These are phyloP conservation scores for Cryphonectria parasitica DNA, from an alignment of 2,329 filamentous ascomycete genomes.

Conservation along the genomic window DNA sequence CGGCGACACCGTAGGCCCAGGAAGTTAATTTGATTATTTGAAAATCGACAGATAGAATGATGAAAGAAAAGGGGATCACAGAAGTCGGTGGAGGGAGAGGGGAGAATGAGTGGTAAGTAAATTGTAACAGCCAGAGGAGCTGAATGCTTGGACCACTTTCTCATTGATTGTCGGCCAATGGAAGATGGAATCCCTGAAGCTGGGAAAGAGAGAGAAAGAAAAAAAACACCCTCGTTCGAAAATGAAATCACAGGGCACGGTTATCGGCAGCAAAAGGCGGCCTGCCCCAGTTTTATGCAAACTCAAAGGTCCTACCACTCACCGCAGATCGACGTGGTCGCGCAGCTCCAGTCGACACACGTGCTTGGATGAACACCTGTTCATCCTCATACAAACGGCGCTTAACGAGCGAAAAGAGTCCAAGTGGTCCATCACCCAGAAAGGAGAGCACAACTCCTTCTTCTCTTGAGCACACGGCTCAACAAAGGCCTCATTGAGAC, in stretches of 20 bases:
- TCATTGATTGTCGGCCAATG: not conserved
- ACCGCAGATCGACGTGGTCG: slow-evolving; percentile 8
- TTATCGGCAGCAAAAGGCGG: slow-evolving; percentile 6
- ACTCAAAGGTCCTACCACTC: slow-evolving; percentile 2
- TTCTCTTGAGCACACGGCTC: not conserved
- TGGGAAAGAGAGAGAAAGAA: not conserved
- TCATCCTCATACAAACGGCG: not conserved
- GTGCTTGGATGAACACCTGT: slow-evolving; percentile 5
- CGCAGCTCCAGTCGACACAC: not conserved
- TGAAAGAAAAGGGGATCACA: not conserved
- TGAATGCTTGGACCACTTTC: not conserved
- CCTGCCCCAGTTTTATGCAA: slow-evolving; percentile 12
- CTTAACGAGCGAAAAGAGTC: not conserved
- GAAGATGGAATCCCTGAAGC: not conserved
- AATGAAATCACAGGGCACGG: slow-evolving; percentile 3
- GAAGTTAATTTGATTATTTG: not conserved
- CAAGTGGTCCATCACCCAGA: not conserved
- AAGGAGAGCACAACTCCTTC: not conserved
- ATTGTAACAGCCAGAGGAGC: not conserved
- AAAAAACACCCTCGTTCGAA: not conserved
- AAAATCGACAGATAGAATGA: not conserved
- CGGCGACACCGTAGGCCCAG: not conserved
- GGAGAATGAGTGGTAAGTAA: not conserved
- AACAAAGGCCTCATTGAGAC: not conserved
- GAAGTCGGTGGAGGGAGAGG: not conserved